These are phyloP conservation scores for Neurospora crassa DNA, from an alignment of 2,329 filamentous ascomycete species.

Conservation along the genomic window DNA sequence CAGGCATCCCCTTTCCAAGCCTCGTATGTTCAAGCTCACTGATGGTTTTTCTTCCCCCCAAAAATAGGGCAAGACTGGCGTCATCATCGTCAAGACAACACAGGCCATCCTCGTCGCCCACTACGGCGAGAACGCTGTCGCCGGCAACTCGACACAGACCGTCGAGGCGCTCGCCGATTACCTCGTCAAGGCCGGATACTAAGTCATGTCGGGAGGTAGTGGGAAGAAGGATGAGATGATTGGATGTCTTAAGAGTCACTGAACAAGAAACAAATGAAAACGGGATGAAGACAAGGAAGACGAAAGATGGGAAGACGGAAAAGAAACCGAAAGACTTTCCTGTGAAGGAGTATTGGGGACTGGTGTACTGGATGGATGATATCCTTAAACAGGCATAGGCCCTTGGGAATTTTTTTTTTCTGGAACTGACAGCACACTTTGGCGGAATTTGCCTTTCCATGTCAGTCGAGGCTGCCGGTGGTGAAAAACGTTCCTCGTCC, in stretches of 20 bases:
- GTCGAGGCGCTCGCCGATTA: conserved; percentile 84
- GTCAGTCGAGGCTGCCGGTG: not conserved
- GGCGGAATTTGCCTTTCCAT: not conserved
- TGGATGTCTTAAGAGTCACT: not conserved
- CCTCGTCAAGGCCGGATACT: conserved; percentile 71
- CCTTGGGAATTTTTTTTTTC: not conserved
- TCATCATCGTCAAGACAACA: conserved; percentile 76
- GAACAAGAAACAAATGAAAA: not conserved
- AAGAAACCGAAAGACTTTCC: not conserved
- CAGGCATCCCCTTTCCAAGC: not conserved
- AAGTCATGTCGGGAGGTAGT: conserved; percentile 22
- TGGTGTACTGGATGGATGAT: not conserved
- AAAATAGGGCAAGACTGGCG: conserved; percentile 60
- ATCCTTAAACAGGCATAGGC: not conserved
- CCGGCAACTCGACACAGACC: conserved; percentile 65
- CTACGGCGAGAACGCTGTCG: conserved; percentile 65
- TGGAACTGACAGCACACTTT: not conserved
- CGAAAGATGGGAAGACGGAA: not conserved
- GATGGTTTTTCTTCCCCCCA: not conserved
- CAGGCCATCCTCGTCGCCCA: conserved; percentile 84
- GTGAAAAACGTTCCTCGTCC: not conserved
- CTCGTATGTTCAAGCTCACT: not conserved
- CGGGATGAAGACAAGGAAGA: not conserved
- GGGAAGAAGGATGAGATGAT: not conserved
- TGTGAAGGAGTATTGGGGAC: not conserved